Base-by-base conservation (phyloP, 495 filamentous ascomycete species). In the Ramalina peruviana region DNA sequence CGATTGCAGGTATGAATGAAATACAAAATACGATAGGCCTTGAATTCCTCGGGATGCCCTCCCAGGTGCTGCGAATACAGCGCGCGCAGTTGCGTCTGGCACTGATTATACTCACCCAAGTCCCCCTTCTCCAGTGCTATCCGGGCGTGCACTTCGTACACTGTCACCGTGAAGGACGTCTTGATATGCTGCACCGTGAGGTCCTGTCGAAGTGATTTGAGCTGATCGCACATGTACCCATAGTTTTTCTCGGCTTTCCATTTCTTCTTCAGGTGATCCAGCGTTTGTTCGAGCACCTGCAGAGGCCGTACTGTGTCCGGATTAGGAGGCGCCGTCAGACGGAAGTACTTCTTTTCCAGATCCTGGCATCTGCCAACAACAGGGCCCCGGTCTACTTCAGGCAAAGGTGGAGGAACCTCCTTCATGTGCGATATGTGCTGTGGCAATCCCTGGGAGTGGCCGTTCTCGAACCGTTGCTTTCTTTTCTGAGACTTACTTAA, bases 101-200 rank as follows among this genome's bases (percentile, higher is more conserved):
- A 99, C 78, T 99, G 92, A 74, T 99, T 99, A 88, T 97, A 99
- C 92, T 99, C 92, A 99, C 92, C 90, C 71, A 96, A 76, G 74
- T 99, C 92, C 64, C 84, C 88, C 77, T 93, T 96, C 73, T 99
- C 92, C 63, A 99, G 72, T 53, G 92, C 92, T 69, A 99, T 97
- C 39, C 92, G 82, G 46, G 90, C 93, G 70, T 99, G 93, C 52
- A 89, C 88, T 72, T 99, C 92, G 66, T 99, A 99, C 43, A 95
- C 92, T 52, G 73, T 80, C 47, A 96, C 88, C 5, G 89, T 95
- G 64, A 97, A 96, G 43, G 92, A 84, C 60, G 85, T 94, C 67
- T 85, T 86, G 68, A 99, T 90, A 58, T 85, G 88, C 65, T 99
- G 92, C 47, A 99, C 92, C 38, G 92, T 97, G 64, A 99, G 76